Base-by-base conservation (phyloP, 305 asterid genomes). In the Fraxinus latifolia region DNA sequence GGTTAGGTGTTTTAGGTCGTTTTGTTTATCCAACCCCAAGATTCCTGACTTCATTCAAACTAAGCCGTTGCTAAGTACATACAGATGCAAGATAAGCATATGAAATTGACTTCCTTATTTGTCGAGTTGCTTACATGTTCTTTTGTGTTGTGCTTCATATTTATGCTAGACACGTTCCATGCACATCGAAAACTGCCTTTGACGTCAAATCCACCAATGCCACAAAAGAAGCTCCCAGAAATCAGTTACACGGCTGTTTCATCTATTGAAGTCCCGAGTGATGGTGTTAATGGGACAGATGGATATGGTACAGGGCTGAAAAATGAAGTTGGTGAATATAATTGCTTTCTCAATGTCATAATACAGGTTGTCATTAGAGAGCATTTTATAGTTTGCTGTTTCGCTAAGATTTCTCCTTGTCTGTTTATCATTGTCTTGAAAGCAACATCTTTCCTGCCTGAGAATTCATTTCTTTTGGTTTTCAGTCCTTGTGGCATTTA, bases 311-410 rank as follows among this genome's bases (percentile, higher is more conserved):
- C 95, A 65, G 99, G 98, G 84, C 87, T 95, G 21, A 94, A 88
- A 86, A 95, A 95, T 81, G 97, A 95, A 89, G 90, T 89, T 81
- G 99, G 99, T 32, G 97, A 95, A 90, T 94, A 94, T 81, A 95
- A 95, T 84, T 95, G 98, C 85, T 95, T 95, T 84, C 92, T 95
- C 23, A 94, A 94, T 90, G 98, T 95, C 88, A 94, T 95, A 84
- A 95, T 95, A 81, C 99, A 95, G 98, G 99, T 95, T 84, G 76
- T 91, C 82, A 37, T 50, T 74, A 5, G 73, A 68, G 79, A 82
- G 74, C 76, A 75, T 78, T 29, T 53, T 79, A 12, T 50, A 73
- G 9, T 79, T 37, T 78, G 39, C 70, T 71, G 77, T 79, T 81
- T 29, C 47, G 3, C 72, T 27, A 15, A 71, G 58, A 79, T 58